These are phyloP conservation scores for Saturnispora saitoi DNA, from an alignment of 805 yeast genomes.

Conservation along the genomic window DNA sequence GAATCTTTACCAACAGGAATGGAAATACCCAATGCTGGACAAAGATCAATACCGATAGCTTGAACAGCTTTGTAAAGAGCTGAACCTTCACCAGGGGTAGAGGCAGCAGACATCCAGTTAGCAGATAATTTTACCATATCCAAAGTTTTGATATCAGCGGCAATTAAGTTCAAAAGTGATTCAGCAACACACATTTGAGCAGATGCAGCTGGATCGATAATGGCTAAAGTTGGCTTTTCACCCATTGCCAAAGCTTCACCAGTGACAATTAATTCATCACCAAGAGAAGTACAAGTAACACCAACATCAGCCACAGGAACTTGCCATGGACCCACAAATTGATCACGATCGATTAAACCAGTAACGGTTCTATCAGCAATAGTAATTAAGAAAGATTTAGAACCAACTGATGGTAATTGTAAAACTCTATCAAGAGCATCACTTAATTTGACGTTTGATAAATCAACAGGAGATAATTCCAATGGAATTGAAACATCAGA, in stretches of 20 bases:
- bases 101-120: slow-evolving; percentile 98
- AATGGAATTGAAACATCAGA: slow-evolving; percentile 55
- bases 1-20: slow-evolving; percentile 99
- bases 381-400: slow-evolving; percentile 90
- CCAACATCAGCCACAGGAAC: slow-evolving; percentile 98
- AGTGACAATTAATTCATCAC: slow-evolving; percentile 57
- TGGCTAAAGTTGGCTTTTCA: slow-evolving; percentile 85
- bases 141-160: slow-evolving; percentile 77
- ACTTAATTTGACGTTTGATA: slow-evolving; percentile 32
- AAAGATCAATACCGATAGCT: slow-evolving; percentile 88
- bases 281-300: slow-evolving; percentile 86
- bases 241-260: slow-evolving; percentile 99
- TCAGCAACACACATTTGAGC: slow-evolving; percentile 96
- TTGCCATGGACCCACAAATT: slow-evolving; percentile 99
- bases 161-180: slow-evolving; percentile 76
- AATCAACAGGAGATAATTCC: slow-evolving; percentile 32
- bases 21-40: slow-evolving; percentile 85
- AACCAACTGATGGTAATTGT: slow-evolving; percentile 88
- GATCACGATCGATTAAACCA: slow-evolving; percentile 94
- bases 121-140: slow-evolving; percentile 82
- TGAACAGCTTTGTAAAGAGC: slow-evolving; percentile 94
- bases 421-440: slow-evolving; percentile 79
- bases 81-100: slow-evolving; percentile 91
- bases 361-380: slow-evolving; percentile 98
- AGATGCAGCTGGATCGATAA: slow-evolving; percentile 81